phyloP scores from a whole-genome alignment of 1,139 yeast species.

The Nakaseomyces glabratus region DNA sequence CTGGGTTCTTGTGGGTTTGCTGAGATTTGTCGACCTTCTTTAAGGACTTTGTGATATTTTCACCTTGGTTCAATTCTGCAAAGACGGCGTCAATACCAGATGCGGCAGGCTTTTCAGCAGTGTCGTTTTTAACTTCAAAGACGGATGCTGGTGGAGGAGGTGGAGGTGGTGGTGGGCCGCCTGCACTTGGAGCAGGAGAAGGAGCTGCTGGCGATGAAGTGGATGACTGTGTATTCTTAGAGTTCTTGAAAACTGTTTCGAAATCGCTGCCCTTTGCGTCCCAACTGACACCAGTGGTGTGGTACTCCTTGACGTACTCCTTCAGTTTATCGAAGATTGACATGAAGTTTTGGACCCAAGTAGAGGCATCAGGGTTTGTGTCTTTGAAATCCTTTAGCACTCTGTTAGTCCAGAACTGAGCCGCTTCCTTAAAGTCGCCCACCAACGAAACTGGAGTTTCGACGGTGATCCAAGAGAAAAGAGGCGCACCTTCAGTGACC shows the following conservation, averaged over 20 bases:
- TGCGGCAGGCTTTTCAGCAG: slow-evolving; percentile 25
- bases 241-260: slow-evolving; percentile 38
- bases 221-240: slow-evolving; percentile 18
- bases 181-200: slow-evolving; percentile 29
- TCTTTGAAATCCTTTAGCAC: slow-evolving; percentile 77
- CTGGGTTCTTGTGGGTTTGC: slow-evolving; percentile 93
- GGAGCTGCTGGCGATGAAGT: slow-evolving; percentile 15
- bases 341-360: slow-evolving; percentile 70
- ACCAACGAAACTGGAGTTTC: slow-evolving; percentile 60
- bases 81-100: slow-evolving; percentile 78
- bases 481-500: slow-evolving; percentile 81
- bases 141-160: slow-evolving; percentile 74
- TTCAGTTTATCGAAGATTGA: slow-evolving; percentile 60
- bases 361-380: slow-evolving; percentile 53
- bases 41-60: slow-evolving; percentile 69
- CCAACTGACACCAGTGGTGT: slow-evolving; percentile 80
- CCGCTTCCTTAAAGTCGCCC: slow-evolving; percentile 80
- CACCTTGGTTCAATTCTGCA: slow-evolving; percentile 84
- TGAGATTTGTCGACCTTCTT: slow-evolving; percentile 88
- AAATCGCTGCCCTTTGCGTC: slow-evolving; percentile 47
- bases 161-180: slow-evolving; percentile 39
- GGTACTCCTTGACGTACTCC: slow-evolving; percentile 64
- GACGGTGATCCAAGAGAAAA: slow-evolving; percentile 81
- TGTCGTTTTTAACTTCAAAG: slow-evolving; percentile 38
- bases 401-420: slow-evolving; percentile 90